These are phyloP conservation scores for Curvularia spicifera DNA, from an alignment of 2,329 filamentous ascomycete species.

Conservation along the genomic window DNA sequence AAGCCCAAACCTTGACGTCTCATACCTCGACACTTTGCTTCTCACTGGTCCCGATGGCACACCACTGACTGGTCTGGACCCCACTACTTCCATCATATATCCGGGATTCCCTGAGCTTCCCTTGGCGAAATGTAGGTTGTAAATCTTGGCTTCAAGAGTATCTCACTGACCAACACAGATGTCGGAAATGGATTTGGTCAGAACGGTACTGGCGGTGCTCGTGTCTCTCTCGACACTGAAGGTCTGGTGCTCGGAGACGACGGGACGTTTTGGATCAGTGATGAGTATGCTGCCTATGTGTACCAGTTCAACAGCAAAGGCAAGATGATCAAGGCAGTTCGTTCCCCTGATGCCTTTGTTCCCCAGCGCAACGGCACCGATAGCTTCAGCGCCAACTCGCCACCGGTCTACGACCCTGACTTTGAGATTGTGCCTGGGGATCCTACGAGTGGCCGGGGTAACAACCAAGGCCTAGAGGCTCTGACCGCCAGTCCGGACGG, in stretches of 20 bases:
- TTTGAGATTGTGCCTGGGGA: constrained; percentile 60
- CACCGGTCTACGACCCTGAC: constrained; percentile 64
- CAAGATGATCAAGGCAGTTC: constrained; percentile 67
- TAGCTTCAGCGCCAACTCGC: constrained; percentile 68
- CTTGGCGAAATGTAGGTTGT: constrained; percentile 59
- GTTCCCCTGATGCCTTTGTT: constrained; percentile 68
- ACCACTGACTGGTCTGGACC: constrained; percentile 58
- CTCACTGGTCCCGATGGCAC: constrained; percentile 68
- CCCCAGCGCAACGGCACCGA: constrained; percentile 67
- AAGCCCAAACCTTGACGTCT: constrained; percentile 65
- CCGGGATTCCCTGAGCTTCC: constrained; percentile 68
- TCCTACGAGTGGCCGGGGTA: constrained; percentile 67
- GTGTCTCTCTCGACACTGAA: constrained; percentile 69
- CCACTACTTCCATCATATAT: constrained; percentile 51
- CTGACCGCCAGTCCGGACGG: constrained; percentile 68
- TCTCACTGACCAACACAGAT: constrained; percentile 39
- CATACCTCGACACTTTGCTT: constrained; percentile 69
- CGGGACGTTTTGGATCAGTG: constrained; percentile 69
- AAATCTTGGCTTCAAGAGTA: no score
- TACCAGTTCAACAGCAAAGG: constrained; percentile 68
- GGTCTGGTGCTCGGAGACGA: constrained; percentile 67
- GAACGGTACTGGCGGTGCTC: constrained; percentile 63
- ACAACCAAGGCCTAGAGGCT: constrained; percentile 79
- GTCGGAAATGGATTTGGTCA: constrained; percentile 72
- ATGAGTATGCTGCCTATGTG: constrained; percentile 70